Conservation (phyloP, 2,329 filamentous ascomycete species). For the Neofusicoccum ribis region DNA sequence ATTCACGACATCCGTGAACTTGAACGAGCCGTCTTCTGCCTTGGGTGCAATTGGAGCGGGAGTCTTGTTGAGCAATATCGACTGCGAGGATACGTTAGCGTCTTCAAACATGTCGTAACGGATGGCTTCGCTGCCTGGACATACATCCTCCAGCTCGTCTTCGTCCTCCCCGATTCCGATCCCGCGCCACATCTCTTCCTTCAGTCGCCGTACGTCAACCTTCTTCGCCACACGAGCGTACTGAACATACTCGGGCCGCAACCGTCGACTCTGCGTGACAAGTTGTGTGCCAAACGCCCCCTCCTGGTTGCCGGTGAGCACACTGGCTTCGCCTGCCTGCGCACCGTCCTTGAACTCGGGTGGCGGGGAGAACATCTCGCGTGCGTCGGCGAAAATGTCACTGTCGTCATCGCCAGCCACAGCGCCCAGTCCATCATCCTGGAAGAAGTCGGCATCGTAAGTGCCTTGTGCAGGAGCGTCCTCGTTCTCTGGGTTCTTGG, state of each 20-base stretch:
- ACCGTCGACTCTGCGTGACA: conserved; percentile 60
- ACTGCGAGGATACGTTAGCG: not conserved
- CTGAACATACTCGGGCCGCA: conserved; percentile 65
- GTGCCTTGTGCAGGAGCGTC: conserved; percentile 24
- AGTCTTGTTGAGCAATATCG: not conserved
- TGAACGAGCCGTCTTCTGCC: conserved; percentile 60
- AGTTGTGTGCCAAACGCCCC: conserved; percentile 63
- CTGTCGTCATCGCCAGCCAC: conserved; percentile 67
- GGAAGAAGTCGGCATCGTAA: conserved; percentile 89
- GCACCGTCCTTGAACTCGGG: conserved; percentile 6
- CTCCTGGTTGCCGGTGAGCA: conserved; percentile 40
- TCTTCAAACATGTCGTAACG: not conserved
- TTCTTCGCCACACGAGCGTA: conserved; percentile 68
- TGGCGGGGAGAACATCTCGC: conserved; percentile 64
- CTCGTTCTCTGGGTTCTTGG: conserved; percentile 46
- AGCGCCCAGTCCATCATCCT: conserved; percentile 77
- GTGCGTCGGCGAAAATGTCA: conserved; percentile 75
- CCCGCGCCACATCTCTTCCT: conserved; percentile 66
- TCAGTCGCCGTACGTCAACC: conserved; percentile 63
- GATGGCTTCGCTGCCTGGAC: not conserved
- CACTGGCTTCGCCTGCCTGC: conserved; percentile 17
- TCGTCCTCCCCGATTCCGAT: conserved; percentile 37
- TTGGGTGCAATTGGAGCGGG: conserved; percentile 29
- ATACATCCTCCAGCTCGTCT: conserved; percentile 38
- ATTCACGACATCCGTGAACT: conserved; percentile 92